Evolutionary conservation across 805 yeast genomes (phyloP).

Genomic region (Saccharomycopsis fermentans): DNA sequence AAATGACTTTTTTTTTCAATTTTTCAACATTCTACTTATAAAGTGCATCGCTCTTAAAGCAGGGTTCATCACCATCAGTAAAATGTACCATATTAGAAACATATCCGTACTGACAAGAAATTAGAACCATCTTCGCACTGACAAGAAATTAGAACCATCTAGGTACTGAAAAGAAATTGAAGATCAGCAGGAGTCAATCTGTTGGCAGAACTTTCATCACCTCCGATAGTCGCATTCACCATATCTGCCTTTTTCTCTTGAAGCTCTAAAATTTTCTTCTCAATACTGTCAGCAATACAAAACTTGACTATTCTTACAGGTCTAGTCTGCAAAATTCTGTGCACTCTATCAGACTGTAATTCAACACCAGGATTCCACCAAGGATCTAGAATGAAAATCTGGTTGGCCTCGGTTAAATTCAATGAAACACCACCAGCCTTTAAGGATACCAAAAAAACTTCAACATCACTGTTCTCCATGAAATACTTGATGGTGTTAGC

Average conservation of each 20-base stretch:
- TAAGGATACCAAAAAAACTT: conserved; percentile 85
- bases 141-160: conserved; percentile 10
- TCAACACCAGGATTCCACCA: conserved; percentile 99
- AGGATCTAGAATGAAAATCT: conserved; percentile 90
- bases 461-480: conserved; percentile 87
- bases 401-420: conserved; percentile 93
- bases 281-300: conserved; percentile 94
- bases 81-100: not conserved
- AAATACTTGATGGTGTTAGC: conserved; percentile 85
- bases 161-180: conserved; percentile 87
- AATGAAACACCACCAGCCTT: conserved; percentile 99
- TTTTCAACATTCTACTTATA: too few relatives aligned
- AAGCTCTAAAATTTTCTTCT: conserved; percentile 86
- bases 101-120: too few relatives aligned
- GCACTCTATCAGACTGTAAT: conserved; percentile 97
- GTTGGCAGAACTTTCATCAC: conserved; percentile 84
- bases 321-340: conserved; percentile 90
- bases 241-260: conserved; percentile 97
- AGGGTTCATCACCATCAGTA: too few relatives aligned
- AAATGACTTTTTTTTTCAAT: too few relatives aligned
- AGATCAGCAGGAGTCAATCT: conserved; percentile 87
- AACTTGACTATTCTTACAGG: conserved; percentile 90
- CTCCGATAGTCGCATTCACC: conserved; percentile 94
- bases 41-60: too few relatives aligned
- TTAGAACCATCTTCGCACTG: too few relatives aligned